Conservation (phyloP, 2,329 filamentous ascomycete genomes). For the Blastomyces gilchristii region DNA sequence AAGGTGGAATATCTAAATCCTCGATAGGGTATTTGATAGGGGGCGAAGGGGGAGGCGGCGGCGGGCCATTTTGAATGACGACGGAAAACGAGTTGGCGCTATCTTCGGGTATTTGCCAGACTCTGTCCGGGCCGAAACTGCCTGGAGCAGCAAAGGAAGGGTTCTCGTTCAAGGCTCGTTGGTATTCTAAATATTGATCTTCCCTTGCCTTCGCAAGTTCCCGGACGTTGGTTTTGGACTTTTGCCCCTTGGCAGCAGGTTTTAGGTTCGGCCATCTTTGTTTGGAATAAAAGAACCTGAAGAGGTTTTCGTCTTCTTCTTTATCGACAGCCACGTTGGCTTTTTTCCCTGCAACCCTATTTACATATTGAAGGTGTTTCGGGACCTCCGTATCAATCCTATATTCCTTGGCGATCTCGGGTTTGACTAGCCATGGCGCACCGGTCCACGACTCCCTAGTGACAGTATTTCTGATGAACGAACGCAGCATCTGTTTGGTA, state of each 20-base stretch:
- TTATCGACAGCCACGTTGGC: constrained; percentile 58
- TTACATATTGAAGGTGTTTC: constrained; percentile 69
- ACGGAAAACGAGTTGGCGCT: constrained; percentile 23
- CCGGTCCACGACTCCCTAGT: constrained; percentile 85
- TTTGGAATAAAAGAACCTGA: constrained; percentile 42
- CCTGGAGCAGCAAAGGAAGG: constrained; percentile 27
- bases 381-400: constrained; percentile 83
- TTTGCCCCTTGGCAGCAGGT: constrained; percentile 59
- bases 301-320: constrained; percentile 39
- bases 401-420: constrained; percentile 70
- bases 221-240: constrained; percentile 43
- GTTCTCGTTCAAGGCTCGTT: constrained; percentile 36
- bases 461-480: constrained; percentile 93
- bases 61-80: constrained; percentile 40
- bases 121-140: constrained; percentile 12
- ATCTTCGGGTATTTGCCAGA: constrained; percentile 1
- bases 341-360: constrained; percentile 66
- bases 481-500: constrained; percentile 84
- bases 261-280: constrained; percentile 60
- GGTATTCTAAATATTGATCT: constrained; percentile 41
- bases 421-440: constrained; percentile 93
- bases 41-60: constrained; percentile 54
- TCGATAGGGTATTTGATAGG: constrained; percentile 92
- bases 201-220: constrained; percentile 39
- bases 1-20: constrained; percentile 70